Conservation (phyloP, 257 asterid species). For the Paraleonurus japonicus region DNA sequence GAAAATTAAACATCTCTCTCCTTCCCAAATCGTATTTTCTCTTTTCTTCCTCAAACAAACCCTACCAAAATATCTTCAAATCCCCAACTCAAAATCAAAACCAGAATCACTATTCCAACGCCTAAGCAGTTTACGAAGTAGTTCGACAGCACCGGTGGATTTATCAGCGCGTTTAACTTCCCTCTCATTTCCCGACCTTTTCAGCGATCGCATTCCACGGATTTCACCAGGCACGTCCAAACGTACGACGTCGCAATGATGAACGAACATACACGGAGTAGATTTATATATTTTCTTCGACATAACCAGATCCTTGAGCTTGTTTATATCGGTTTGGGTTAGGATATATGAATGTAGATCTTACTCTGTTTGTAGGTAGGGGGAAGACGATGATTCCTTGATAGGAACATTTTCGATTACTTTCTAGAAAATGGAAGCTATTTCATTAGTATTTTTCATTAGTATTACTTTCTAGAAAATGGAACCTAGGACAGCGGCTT, state of each 20-base stretch:
- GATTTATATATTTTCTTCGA: constrained; percentile 12
- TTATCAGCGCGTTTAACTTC: constrained; percentile 7
- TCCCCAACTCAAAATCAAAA: no score
- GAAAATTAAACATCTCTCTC: no score
- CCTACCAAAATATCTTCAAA: no score
- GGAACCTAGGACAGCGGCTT: no score
- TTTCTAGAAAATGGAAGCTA: neutral
- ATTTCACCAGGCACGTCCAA: constrained; percentile 41
- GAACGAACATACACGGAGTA: constrained; percentile 29
- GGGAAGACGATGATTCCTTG: neutral
- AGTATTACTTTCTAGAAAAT: no score
- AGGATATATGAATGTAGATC: constrained; percentile 16
- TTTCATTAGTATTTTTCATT: neutral
- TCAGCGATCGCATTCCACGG: constrained; percentile 2
- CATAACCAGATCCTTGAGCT: constrained; percentile 24
- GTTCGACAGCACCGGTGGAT: constrained; percentile 24
- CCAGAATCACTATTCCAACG: constrained; percentile 9
- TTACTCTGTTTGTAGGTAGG: constrained; percentile 9
- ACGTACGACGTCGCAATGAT: constrained; percentile 28
- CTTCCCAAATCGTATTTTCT: no score
- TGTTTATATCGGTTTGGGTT: constrained; percentile 20
- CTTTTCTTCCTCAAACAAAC: no score
- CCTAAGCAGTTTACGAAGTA: constrained; percentile 40
- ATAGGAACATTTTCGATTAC: neutral
- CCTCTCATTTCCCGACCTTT: neutral